Conservation (phyloP, 305 asterid species). For the Fraxinus latifolia region DNA sequence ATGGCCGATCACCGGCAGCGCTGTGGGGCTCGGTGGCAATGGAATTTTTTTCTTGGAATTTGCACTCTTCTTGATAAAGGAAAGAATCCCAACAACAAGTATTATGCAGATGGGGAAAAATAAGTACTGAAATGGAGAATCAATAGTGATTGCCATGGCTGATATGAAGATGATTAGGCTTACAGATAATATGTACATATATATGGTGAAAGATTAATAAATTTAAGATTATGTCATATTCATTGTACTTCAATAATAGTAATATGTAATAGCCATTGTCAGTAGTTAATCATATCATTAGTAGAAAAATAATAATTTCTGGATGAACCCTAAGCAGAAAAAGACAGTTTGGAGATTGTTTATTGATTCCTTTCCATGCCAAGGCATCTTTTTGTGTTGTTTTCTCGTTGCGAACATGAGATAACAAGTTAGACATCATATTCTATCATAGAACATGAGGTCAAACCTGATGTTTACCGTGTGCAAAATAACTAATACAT, state of each 20-base stretch:
- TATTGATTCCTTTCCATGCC: background rate
- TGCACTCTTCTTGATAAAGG: background rate
- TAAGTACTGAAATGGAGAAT: background rate
- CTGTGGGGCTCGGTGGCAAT: conserved; percentile 12
- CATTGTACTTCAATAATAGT: background rate
- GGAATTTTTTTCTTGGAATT: background rate
- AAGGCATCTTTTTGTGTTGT: background rate
- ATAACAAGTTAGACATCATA: background rate
- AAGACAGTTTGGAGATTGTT: background rate
- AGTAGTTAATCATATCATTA: background rate
- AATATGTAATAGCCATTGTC: background rate
- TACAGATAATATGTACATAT: background rate
- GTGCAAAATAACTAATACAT: background rate
- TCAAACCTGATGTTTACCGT: background rate
- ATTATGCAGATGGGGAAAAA: background rate
- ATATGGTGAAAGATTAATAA: background rate
- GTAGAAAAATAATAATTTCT: background rate
- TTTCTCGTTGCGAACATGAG: background rate
- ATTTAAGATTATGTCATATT: background rate
- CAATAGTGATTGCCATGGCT: background rate
- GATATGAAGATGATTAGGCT: background rate
- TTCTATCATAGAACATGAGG: background rate
- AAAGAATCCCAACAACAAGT: background rate
- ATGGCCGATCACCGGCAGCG: conserved; percentile 22
- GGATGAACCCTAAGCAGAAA: background rate